Evolutionary conservation across 108 stramenopile genomes (phyloP), one percentile per base, ranked within the genome.

Genomic region (Skeletonema costatum): DNA sequence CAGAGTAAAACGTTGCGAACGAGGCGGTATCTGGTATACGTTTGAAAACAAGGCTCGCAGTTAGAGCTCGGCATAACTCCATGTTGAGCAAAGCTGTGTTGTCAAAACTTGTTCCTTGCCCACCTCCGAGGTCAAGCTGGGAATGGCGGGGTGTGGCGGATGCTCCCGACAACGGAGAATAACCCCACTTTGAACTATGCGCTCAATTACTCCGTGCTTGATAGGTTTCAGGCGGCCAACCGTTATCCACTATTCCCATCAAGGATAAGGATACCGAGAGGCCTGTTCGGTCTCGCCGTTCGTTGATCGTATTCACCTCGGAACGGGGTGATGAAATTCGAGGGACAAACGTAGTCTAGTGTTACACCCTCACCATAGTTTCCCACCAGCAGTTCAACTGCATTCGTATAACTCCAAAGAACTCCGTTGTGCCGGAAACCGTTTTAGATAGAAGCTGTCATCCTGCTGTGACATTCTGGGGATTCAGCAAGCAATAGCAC

Each of bases 341-440:
- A 14, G 56, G 80, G n/a, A 69, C 42, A 84, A 25, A n/a, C n/a
- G 39, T 74, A n/a, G 48, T 10, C 66, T 44, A 4, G 53, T 21
- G 51, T 83, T n/a, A 87, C 14, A 87, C 19, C 30, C n/a, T 85
- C 80, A 13, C 73, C 87, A 60, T 82, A 85, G 32, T 80, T 75
- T 25, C 86, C 86, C 12, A 77, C 80, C n/a, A 16, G 74, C 62
- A 1, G 16, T 42, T n/a, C 30, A 84, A n/a, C n/a, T 9, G 58
- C 25, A 25, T 25, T 25, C 25, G 25, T 25, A 25, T n/a, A n/a
- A 25, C 25, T 25, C 25, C 25, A 25, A 25, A 25, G 25, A 25
- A 25, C 25, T 25, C 25, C 25, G 25, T 25, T 25, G 25, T 25
- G 25, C 25, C 25, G 25, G 25, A 25, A 25, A 25, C 25, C n/a